Base-by-base conservation (phyloP, 129 eudicot genomes). In the Dittrichia graveolens region DNA sequence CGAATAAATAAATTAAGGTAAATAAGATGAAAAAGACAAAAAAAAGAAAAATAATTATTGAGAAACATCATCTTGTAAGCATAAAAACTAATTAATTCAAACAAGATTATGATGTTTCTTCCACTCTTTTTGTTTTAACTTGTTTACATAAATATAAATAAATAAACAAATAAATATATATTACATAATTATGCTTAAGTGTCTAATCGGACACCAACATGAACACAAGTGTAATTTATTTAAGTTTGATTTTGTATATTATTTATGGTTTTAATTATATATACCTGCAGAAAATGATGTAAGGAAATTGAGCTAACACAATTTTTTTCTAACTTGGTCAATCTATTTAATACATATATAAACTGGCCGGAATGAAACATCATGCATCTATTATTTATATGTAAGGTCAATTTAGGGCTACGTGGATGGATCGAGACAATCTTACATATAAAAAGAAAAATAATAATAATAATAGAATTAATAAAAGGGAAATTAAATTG, bases 171-270 rank as follows among this genome's bases (percentile, higher is more conserved):
- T 13, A 14, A 14, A 74, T 11, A 34, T 44, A 34, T 62, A 74
- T 39, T 12, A 35, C 31, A 42, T 62, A 74, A 18, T 12, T 50
- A 63, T 35, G 45, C 65, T 74, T 52, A 65, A 62, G 63, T 74
- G 64, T 54, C 79, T 75, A 75, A 44, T 75, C 73, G 58, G 56
- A 54, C 48, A 65, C 73, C 67, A 54, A 47, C 79, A 65, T 75
- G 73, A 65, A 65, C 73, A 65, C 73, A 9, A 41, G 35, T 34
- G 40, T 56, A 42, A 62, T 24, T 42, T 63, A 74, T 13, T 62
- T 45, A 40, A 62, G 38, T 59, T 18, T 34, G 31, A 14, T 38
- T 74, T 53, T 39, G 4, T 5, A 16, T 53, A 24, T 35, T 61
- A 74, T 13, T 41, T 65, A 7, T 54, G 9, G 47, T 56, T 65